Evolutionary conservation across 192 early-diverging fungal species (phyloP), one percentile per base, ranked within the genome.

Genomic region (Podila epicladia): DNA sequence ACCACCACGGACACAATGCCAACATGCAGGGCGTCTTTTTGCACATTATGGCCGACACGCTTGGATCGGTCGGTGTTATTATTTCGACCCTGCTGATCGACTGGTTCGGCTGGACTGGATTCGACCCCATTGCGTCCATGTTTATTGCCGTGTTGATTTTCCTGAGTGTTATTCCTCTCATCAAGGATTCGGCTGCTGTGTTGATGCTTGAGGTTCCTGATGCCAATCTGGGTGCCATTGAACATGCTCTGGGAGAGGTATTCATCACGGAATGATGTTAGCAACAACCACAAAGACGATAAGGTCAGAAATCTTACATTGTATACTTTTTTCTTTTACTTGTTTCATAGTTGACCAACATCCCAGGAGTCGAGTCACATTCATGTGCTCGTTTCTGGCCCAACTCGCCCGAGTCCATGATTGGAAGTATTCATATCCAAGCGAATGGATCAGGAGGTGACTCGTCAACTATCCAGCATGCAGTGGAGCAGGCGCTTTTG

Each of bases 21-120:
- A 93, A 97, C 67, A 94, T 96, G 93, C 89, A 96, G 68, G 96
- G 95, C 45, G 94, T 99, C 53, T 99, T 97, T 72, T 82, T 99
- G 41, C 97, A 99, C 67, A 92, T 99, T 37, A 83, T 99, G 72
- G 94, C 96, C 8, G 97, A 99, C 82, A 96, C 97, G 3, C 85
- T 99, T 22, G 97, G 97, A 32, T 97, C 95, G 45, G 95, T 96
- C 1, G 97, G 97, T 65, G 97, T 99, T 1, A 97, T 99, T 61
- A 90, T 97, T n/a, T 97, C 96, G 0, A 95, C 95, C 0, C 71
- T 99, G 26, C 82, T 97, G 38, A 96, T 99, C 50, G 87, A 94
- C 73, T 89, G 82, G 75, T 97, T 95, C 82, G 95, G 93, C 1
- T 99, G 97, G 97, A 93, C 94, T 15, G 97, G 97, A 64, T 93